Conservation (phyloP, 441 rosid genomes). For the Omphalea diandra region DNA sequence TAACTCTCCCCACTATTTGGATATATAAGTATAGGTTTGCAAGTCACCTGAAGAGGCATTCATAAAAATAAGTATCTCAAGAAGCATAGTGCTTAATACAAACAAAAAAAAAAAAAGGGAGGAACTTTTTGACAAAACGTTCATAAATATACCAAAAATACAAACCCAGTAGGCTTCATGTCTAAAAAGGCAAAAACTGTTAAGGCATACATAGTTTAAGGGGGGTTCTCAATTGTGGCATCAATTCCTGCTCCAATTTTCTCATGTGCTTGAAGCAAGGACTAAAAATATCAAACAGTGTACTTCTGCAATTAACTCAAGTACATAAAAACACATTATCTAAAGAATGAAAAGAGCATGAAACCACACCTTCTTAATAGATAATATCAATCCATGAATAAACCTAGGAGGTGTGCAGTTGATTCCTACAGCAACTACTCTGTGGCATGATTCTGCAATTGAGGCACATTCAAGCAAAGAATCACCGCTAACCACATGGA, state of each 20-base stretch:
- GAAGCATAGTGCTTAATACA: not conserved
- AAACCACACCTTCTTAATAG: conserved; percentile 53
- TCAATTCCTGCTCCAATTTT: not conserved
- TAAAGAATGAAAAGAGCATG: too few relatives aligned
- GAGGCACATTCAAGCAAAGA: conserved; percentile 64
- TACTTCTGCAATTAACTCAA: not conserved
- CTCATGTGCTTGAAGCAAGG: not conserved
- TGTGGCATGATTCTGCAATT: conserved; percentile 65
- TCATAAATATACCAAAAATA: not conserved
- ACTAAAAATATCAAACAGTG: not conserved
- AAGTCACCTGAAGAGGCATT: conserved; percentile 55
- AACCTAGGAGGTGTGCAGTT: conserved; percentile 93
- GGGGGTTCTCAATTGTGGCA: not conserved
- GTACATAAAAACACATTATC: not conserved
- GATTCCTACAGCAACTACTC: conserved; percentile 80
- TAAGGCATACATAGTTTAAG: not conserved
- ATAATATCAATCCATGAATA: conserved; percentile 56
- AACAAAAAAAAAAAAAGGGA: not conserved
- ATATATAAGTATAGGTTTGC: conserved; percentile 75
- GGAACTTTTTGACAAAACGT: not conserved
- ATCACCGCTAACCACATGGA: conserved; percentile 80
- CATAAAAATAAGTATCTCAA: conserved; percentile 11
- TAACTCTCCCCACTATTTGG: conserved; percentile 92
- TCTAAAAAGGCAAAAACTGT: too few relatives aligned
- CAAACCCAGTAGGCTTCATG: not conserved